Base-by-base conservation (phyloP, 2,329 filamentous ascomycete species). In the Canariomyces notabilis region DNA sequence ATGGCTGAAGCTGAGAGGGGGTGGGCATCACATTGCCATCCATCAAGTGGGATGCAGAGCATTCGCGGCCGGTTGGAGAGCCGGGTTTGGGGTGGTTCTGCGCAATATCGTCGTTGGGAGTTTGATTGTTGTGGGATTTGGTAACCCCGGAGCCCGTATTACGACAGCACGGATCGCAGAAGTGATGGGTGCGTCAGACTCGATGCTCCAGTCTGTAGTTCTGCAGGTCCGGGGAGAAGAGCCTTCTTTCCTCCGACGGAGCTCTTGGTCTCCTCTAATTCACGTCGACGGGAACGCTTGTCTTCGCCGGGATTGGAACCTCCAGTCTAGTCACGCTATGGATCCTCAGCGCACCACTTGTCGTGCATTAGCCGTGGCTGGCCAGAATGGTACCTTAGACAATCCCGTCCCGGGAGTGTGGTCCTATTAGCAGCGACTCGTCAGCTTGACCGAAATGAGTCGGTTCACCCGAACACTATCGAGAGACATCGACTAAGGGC, bases 21-120 rank as follows among this genome's bases (percentile, higher is more conserved):
- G 42, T 47, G 35, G 47, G 41, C 49, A 48, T 54, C 47, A 51
- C 47, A 48, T 50, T 46, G 49, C 39, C 46, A 42, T 39, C 46
- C 40, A 43, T 22, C 43, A 16, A 42, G 43, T 37, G 37, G 31
- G 35, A 29, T 20, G 23, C 23, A 33, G 34, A 23, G 37, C 26
- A 14, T n/a, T 22, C 26, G 48, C 37, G 37, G 46, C 38, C 21
- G 43, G 31, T 40, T 6, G 15, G 19, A 19, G 14, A 19, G 37
- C 21, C n/a, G 31, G 31, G 11, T 34, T 33, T n/a, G 9, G 34
- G 22, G 14, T 31, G 6, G 18, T 41, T 22, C n/a, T 38, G 22
- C 31, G 34, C 23, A 31, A 32, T 37, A 34, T 34, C 35, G 43
- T 32, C 32, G 46, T 29, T n/a, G 32, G 19, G 31, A 35, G 33